These are phyloP conservation scores for Mycena venus DNA, from an alignment of 768 basidiomycete species.

Conservation along the genomic window DNA sequence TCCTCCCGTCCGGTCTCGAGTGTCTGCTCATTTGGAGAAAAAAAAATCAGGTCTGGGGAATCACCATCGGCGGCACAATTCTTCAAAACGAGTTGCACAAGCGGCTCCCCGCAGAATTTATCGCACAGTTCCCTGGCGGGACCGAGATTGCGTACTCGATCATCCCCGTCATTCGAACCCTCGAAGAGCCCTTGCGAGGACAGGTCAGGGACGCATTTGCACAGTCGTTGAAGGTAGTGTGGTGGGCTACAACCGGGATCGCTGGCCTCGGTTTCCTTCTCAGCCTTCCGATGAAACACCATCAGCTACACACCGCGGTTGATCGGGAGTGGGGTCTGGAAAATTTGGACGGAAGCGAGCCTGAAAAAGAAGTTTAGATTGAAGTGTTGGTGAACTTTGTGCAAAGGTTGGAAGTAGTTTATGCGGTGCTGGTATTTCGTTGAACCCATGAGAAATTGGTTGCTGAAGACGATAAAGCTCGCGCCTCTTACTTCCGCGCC, in stretches of 20 bases:
- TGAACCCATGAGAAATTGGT: too few species aligned
- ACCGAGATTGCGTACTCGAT: constrained; percentile 59
- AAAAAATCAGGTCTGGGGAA: constrained; percentile 65
- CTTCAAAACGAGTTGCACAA: constrained; percentile 63
- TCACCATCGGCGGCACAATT: constrained; percentile 63
- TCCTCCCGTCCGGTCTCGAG: not conserved
- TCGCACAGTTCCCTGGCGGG: constrained; percentile 48
- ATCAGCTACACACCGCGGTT: constrained; percentile 43
- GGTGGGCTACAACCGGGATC: constrained; percentile 55
- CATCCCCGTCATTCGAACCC: constrained; percentile 48
- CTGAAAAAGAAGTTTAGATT: too few species aligned
- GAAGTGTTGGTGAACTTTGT: too few species aligned
- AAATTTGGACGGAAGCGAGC: too few species aligned
- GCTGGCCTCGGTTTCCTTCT: constrained; percentile 46
- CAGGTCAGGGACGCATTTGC: constrained; percentile 57
- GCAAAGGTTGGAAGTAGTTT: too few species aligned
- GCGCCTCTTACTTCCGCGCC: too few species aligned
- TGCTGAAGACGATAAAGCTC: too few species aligned
- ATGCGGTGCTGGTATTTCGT: too few species aligned
- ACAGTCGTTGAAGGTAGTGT: constrained; percentile 49
- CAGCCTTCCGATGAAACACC: constrained; percentile 46
- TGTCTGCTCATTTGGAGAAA: not conserved
- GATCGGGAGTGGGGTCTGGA: constrained; percentile 40
- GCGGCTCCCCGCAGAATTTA: constrained; percentile 56
- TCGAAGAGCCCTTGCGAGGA: constrained; percentile 46